Evolutionary conservation across 208 protist genomes (phyloP), one percentile per base, ranked within the genome.

Genomic region (Trypanosoma congolense): DNA sequence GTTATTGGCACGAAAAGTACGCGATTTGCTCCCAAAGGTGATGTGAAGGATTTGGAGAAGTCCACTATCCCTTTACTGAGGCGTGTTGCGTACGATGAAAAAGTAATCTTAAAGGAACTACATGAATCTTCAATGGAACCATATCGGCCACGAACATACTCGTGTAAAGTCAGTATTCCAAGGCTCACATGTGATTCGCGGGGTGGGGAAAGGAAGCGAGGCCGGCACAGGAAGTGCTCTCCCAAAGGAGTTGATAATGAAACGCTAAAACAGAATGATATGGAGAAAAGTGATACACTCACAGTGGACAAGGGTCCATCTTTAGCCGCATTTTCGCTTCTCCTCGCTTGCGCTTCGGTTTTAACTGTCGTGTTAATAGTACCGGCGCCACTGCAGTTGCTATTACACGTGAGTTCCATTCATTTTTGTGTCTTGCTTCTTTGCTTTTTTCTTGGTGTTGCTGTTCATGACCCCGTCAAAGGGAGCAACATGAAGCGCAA

Each of bases 101-200:
- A 19, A 3, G 21, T 83, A 4, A 46, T 38, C 2, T 75, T 66
- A 30, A 65, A 49, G 10, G 29, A 64, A 4, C 59, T 89, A 26
- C 55, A 49, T 10, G 81, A 90, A 31, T 53, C 54, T 18, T 42
- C 40, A 16, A 76, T 78, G 1, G 62, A 68, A 41, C 59, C 67
- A 16, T 58, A 52, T 1, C 70, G 83, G 6, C 76, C 83, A 0
- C 73, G 75, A 47, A 84, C 70, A 19, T 92, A 92, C 64, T 77
- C 79, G 0, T 77, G 61, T 51, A 81, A 57, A 0, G 69, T 75
- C 9, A 33, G 48, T 18, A 79, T 91, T 12, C 67, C 67, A 18
- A 52, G 51, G 33, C 14, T 59, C 8, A 54, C 46, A 3, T 44
- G 24, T n/a, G 28, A 46, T 40, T 18, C 22, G 2, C 4, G 36